phyloP scores from a whole-genome alignment of 2,329 filamentous ascomycete genomes.

The Cytospora paraplurivora region DNA sequence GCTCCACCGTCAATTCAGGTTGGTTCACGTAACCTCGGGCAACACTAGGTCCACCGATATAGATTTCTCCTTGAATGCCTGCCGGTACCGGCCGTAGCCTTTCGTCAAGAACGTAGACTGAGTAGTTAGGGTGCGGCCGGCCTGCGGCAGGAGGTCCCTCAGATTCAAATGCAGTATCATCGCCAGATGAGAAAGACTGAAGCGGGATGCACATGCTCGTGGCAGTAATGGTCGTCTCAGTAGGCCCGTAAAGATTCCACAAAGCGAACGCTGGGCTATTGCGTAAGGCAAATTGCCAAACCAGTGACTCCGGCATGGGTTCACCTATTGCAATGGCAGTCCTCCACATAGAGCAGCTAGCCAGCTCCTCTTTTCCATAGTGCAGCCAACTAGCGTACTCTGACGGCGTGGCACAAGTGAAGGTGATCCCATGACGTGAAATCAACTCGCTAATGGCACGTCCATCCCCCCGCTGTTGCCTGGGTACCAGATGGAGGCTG shows the following conservation, averaged over 20 bases:
- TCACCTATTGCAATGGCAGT: too few relatives aligned
- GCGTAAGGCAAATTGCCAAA: too few relatives aligned
- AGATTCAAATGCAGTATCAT: too few relatives aligned
- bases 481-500: constrained; percentile 35
- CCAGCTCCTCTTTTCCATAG: constrained; percentile 21
- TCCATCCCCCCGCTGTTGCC: constrained; percentile 37
- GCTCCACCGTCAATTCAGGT: neutral
- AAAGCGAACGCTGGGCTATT: too few relatives aligned
- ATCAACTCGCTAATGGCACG: constrained; percentile 39
- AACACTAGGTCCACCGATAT: neutral
- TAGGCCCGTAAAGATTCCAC: too few relatives aligned
- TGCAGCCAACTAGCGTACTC: constrained; percentile 39
- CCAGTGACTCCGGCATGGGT: too few relatives aligned
- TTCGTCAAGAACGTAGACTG: neutral
- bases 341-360: too few relatives aligned
- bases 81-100: neutral
- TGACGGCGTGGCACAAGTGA: constrained; percentile 41
- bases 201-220: too few relatives aligned
- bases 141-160: too few relatives aligned
- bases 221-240: too few relatives aligned
- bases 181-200: too few relatives aligned
- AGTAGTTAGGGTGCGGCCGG: neutral
- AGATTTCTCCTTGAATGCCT: neutral
- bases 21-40: neutral
- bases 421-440: constrained; percentile 36